Evolutionary conservation across 1,284 basidiomycete species (phyloP).

Genomic region (Cryptococcus sp.): DNA sequence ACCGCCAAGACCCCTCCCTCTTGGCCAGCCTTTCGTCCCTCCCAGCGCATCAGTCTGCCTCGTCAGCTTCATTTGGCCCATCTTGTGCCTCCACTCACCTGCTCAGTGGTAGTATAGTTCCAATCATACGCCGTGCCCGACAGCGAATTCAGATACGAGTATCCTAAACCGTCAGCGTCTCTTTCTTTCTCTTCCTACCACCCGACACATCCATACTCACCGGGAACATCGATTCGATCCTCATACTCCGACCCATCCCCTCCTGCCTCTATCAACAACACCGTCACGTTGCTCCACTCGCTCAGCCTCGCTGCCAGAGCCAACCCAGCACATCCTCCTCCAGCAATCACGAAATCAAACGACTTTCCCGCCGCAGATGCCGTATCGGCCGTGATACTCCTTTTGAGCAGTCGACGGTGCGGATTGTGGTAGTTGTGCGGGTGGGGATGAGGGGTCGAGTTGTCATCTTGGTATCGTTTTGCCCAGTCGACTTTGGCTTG

Average conservation of each 20-base stretch:
- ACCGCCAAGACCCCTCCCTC: conserved; percentile 66
- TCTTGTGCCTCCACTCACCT: conserved; percentile 34
- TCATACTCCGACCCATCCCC: conserved; percentile 54
- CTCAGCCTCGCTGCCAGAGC: conserved; percentile 66
- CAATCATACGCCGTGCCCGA: conserved; percentile 57
- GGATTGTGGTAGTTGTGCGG: conserved; percentile 31
- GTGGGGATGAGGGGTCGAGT: not conserved
- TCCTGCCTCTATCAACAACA: conserved; percentile 69
- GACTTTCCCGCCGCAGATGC: conserved; percentile 21
- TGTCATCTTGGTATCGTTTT: not conserved
- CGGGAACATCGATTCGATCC: conserved; percentile 48
- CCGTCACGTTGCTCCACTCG: conserved; percentile 61
- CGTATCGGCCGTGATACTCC: conserved; percentile 30
- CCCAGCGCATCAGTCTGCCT: conserved; percentile 21
- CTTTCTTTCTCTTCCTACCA: not conserved
- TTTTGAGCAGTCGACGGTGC: conserved; percentile 21
- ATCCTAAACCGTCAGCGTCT: conserved; percentile 17
- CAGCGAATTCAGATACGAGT: conserved; percentile 40
- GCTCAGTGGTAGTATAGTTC: conserved; percentile 55
- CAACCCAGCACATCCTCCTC: conserved; percentile 67
- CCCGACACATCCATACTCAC: conserved; percentile 28
- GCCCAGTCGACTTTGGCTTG: not conserved
- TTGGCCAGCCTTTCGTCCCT: conserved; percentile 51
- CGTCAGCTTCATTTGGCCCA: not conserved
- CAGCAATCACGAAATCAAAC: conserved; percentile 47